Percentiles rank a stretch among this genome's conserved stretches.
phyloP scores from a whole-genome alignment of 2,329 filamentous ascomycete species.

The Aspergillus costaricaensis region DNA sequence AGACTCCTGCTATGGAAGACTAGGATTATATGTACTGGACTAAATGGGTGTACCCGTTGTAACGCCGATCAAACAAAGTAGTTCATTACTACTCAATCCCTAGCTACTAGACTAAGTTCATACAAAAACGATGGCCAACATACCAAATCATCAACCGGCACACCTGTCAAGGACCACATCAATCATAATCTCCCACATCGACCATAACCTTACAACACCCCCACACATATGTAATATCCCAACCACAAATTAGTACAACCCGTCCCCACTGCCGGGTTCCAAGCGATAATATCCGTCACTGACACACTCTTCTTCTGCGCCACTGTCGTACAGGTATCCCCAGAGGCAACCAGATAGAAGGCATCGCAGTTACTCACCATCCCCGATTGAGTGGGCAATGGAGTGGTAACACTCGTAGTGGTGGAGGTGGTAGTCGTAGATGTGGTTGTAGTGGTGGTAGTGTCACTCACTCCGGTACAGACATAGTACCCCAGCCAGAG shows the following conservation, averaged over 20 bases:
- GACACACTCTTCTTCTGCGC: slow-evolving; percentile 3
- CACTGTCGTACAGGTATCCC: slow-evolving; percentile 8
- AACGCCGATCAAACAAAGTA: too few relatives aligned
- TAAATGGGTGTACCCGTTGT: too few relatives aligned
- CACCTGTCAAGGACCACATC: too few relatives aligned
- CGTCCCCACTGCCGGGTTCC: slow-evolving; percentile 1
- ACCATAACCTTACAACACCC: not conserved
- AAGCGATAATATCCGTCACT: not conserved
- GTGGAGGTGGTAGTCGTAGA: not conserved
- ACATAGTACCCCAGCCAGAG: slow-evolving; percentile 19
- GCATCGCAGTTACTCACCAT: slow-evolving; percentile 5
- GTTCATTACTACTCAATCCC: too few relatives aligned
- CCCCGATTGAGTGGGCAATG: not conserved
- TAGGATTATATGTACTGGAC: too few relatives aligned
- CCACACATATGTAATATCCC: slow-evolving; percentile 5
- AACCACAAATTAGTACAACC: slow-evolving; percentile 4
- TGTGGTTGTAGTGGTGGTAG: not conserved
- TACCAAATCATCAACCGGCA: too few relatives aligned
- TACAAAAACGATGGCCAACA: too few relatives aligned
- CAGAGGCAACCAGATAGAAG: not conserved
- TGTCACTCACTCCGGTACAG: slow-evolving; percentile 10
- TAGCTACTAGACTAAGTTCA: too few relatives aligned
- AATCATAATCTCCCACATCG: too few relatives aligned
- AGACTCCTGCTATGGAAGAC: too few relatives aligned
- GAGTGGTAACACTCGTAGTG: not conserved